Conservation (phyloP, 345 rosid species). For the Eucalyptus tenuipes region DNA sequence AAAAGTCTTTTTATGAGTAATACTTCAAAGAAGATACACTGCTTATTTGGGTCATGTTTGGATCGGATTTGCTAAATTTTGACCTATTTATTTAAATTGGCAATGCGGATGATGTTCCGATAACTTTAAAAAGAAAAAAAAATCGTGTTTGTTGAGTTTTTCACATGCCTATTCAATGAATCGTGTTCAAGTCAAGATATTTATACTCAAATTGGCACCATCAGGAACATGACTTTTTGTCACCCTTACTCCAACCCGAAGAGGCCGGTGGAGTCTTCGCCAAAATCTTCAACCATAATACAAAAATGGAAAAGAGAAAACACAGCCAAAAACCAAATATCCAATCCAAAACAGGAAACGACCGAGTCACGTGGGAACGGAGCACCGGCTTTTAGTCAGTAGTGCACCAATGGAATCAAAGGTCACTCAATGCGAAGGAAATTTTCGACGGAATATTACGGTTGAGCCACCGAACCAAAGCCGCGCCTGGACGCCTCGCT, state of each 20-base stretch:
- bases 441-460: not conserved
- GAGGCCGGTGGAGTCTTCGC: not conserved
- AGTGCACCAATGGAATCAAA: not conserved
- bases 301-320: not conserved
- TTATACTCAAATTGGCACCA: not conserved
- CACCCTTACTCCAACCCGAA: not conserved
- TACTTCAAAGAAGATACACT: not conserved
- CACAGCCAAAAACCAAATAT: not conserved
- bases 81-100: not conserved
- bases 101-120: fast-evolving
- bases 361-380: not conserved
- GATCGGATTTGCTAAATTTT: not conserved
- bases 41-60: not conserved
- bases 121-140: not conserved
- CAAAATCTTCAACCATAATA: not conserved
- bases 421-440: not conserved
- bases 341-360: not conserved
- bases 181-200: not conserved
- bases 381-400: not conserved
- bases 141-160: not conserved
- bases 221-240: not conserved
- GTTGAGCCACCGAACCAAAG: not conserved
- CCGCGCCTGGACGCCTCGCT: not conserved
- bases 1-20: not conserved
- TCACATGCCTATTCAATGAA: not conserved